Conservation (phyloP, 495 filamentous ascomycete genomes). For the Annulohypoxylon nitens region DNA sequence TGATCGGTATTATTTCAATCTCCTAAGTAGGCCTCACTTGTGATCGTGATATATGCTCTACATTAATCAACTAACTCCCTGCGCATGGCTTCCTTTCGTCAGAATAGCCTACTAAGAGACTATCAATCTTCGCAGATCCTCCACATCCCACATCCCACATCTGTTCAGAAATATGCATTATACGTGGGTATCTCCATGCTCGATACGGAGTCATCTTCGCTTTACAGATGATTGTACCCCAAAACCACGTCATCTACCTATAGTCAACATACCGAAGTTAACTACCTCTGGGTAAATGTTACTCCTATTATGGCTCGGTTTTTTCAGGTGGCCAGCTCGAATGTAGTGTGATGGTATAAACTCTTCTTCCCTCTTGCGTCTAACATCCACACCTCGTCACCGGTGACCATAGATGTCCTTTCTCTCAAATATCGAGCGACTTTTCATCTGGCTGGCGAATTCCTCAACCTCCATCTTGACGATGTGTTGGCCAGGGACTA, state of each 20-base stretch:
- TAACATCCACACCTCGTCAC: not conserved
- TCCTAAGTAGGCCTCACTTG: too few relatives aligned
- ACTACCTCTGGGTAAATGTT: not conserved
- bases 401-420: slow-evolving; percentile 36
- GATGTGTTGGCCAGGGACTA: slow-evolving; percentile 88
- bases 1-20: too few relatives aligned
- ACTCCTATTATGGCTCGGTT: not conserved
- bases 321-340: too few relatives aligned
- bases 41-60: not conserved
- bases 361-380: too few relatives aligned
- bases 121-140: not conserved
- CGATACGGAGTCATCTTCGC: not conserved
- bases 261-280: not conserved
- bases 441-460: slow-evolving; percentile 62
- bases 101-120: not conserved
- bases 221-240: slow-evolving; percentile 1
- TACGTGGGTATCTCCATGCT: not conserved
- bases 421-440: slow-evolving; percentile 41
- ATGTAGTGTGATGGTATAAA: not conserved
- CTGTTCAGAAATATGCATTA: not conserved
- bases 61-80: not conserved
- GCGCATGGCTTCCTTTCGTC: not conserved
- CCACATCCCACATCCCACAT: not conserved
- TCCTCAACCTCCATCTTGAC: slow-evolving; percentile 91
- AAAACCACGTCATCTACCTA: not conserved